Evolutionary conservation across 441 rosid species (phyloP), one percentile per base, ranked within the genome.

Genomic region (Adansonia grandidieri): DNA sequence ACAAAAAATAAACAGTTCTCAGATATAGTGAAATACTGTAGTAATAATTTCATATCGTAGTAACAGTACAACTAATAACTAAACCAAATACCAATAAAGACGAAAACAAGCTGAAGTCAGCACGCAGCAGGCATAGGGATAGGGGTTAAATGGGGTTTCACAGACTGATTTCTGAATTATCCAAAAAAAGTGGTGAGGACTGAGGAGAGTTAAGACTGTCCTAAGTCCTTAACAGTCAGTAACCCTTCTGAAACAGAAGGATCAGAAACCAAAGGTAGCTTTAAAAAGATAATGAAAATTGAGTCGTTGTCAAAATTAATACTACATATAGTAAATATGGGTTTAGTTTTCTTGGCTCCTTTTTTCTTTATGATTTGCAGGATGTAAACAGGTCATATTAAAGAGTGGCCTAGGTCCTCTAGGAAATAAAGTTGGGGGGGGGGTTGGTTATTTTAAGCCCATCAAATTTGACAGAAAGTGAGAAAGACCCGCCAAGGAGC

Each of bases 31-130:
- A 69, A 24, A 69, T 22, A 45, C 17, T 68, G 40, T 20, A 11
- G 57, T 48, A 19, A 22, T 22, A 13, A 14, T 20, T 47, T 14
- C 6, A 69, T 47, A 47, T 28, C 14, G 32, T 19, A 22, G 4
- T 9, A 58, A 0, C 2, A 3, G 56, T 45, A 20, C 17, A 9
- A 20, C 17, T 68, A 19, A 62, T 61, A 61, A 62, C 71, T 56
- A 61, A 37, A 37, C 32, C 71, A 73, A 50, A 70, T 4, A 45
- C 19, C 68, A 44, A 60, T 44, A 75, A 63, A 47, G 45, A 2
- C 28, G 73, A 51, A 51, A 80, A 20, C 68, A 79, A 77, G 84
- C 79, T 82, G 86, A 81, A 82, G 80, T 82, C 84, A 77, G 80
- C 87, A 78, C 71, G 17, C 83, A 77, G 78, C 85, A 74, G 77